phyloP scores from a whole-genome alignment of 2,329 filamentous ascomycete genomes.

The Xylariaceae sp. region DNA sequence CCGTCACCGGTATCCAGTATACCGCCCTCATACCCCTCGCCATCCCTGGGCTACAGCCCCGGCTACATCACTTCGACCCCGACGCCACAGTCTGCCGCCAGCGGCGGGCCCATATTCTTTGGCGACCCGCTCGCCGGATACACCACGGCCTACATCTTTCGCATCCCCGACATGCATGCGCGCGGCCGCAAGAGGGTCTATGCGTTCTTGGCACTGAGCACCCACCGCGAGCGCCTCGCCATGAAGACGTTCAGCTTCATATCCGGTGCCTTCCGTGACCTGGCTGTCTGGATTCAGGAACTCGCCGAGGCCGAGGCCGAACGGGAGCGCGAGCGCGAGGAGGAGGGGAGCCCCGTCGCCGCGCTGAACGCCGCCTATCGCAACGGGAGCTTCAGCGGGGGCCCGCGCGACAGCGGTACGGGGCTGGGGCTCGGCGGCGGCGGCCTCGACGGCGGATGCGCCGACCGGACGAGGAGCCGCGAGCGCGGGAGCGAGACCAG shows the following conservation, averaged over 20 bases:
- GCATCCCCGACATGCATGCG: slow-evolving; percentile 59
- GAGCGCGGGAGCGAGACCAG: slow-evolving; percentile 34
- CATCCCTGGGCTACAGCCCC: slow-evolving; percentile 25
- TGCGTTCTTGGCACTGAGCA: slow-evolving; percentile 58
- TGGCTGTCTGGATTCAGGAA: slow-evolving; percentile 58
- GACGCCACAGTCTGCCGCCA: slow-evolving; percentile 41
- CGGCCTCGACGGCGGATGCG: slow-evolving; percentile 15
- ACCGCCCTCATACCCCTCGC: slow-evolving; percentile 33
- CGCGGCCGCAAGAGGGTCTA: slow-evolving; percentile 63
- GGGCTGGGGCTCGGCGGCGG: slow-evolving; percentile 21
- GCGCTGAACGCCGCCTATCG: slow-evolving; percentile 36
- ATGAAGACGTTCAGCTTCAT: slow-evolving; percentile 61
- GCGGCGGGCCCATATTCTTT: slow-evolving; percentile 62
- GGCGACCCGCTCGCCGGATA: slow-evolving; percentile 58
- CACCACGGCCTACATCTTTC: slow-evolving; percentile 64
- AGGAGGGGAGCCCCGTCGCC: slow-evolving; percentile 29
- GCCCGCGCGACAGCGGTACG: slow-evolving; percentile 21
- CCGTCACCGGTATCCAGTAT: slow-evolving; percentile 24
- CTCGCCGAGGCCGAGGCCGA: slow-evolving; percentile 58
- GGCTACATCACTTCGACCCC: slow-evolving; percentile 46
- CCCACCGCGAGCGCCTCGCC: slow-evolving; percentile 55
- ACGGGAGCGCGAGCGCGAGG: slow-evolving; percentile 37
- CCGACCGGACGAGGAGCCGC: slow-evolving; percentile 20
- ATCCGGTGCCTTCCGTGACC: slow-evolving; percentile 53
- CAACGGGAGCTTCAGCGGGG: slow-evolving; percentile 30